Conservation (phyloP, 805 yeast genomes). For the Wickerhamomyces ciferrii region DNA sequence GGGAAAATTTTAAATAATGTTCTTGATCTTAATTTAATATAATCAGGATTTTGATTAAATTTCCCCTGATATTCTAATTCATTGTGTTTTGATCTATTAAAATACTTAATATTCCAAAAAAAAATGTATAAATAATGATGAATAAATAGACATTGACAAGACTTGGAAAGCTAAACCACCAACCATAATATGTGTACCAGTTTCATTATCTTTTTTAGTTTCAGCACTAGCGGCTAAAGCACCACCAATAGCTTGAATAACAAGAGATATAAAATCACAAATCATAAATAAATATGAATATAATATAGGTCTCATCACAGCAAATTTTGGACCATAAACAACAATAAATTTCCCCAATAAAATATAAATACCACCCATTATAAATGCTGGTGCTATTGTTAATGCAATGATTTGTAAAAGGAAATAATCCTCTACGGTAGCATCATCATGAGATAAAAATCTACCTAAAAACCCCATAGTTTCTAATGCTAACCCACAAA, state of each 20-base stretch:
- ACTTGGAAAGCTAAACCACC: constrained; percentile 76
- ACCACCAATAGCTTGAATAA: constrained; percentile 70
- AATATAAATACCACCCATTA: constrained; percentile 75
- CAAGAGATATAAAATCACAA: constrained; percentile 56
- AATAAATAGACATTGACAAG: constrained; percentile 53
- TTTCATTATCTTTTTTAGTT: constrained; percentile 3
- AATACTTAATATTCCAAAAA: constrained; percentile 27
- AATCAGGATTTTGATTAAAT: not conserved
- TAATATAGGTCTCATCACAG: constrained; percentile 45
- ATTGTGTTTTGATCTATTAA: not conserved
- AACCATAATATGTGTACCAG: constrained; percentile 59
- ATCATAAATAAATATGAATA: constrained; percentile 56
- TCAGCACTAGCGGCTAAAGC: constrained; percentile 47
- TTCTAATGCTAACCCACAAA: constrained; percentile 53
- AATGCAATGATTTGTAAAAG: constrained; percentile 59
- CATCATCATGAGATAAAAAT: constrained; percentile 33
- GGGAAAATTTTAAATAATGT: constrained; percentile 35
- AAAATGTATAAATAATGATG: constrained; percentile 42
- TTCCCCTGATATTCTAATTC: not conserved
- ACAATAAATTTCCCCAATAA: constrained; percentile 59
- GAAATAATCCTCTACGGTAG: constrained; percentile 31
- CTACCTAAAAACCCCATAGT: constrained; percentile 61
- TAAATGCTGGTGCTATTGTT: constrained; percentile 72
- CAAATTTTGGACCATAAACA: constrained; percentile 49
- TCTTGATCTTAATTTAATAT: not conserved